Percentiles rank a stretch among this genome's conserved stretches.
Conservation (phyloP, 106 monocot genomes). For the Apostasia shenzhenica region DNA sequence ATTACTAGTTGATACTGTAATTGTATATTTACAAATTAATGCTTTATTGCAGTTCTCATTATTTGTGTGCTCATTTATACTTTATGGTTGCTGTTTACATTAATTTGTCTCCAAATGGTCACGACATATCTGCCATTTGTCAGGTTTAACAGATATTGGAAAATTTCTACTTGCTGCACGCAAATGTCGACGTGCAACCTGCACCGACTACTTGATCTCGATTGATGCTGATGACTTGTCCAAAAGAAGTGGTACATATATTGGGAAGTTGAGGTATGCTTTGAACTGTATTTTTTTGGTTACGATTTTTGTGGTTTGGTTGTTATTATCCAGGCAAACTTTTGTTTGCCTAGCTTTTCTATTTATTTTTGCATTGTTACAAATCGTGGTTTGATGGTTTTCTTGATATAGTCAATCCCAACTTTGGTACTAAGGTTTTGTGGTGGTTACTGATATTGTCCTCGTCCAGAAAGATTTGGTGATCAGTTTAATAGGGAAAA, state of each 20-base stretch:
- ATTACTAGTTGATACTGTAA: too few relatives aligned
- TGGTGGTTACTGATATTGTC: neutral
- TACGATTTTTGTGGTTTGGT: too few relatives aligned
- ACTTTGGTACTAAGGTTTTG: neutral
- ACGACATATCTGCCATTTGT: neutral
- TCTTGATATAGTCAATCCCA: neutral
- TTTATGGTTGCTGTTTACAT: too few relatives aligned
- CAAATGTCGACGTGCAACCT: slow-evolving; percentile 56
- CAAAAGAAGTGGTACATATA: slow-evolving; percentile 55
- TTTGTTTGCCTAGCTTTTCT: neutral
- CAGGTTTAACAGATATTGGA: slow-evolving; percentile 69
- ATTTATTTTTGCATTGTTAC: neutral
- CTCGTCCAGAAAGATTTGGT: too few relatives aligned
- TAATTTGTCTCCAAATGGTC: too few relatives aligned
- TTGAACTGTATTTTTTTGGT: too few relatives aligned
- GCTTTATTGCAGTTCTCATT: too few relatives aligned
- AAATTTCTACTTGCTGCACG: slow-evolving; percentile 84
- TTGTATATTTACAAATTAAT: too few relatives aligned
- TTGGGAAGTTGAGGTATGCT: slow-evolving; percentile 77
- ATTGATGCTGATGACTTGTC: slow-evolving; percentile 55
- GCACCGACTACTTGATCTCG: slow-evolving; percentile 82
- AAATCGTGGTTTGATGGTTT: neutral
- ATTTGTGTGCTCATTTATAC: too few relatives aligned
- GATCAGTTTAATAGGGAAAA: too few relatives aligned
- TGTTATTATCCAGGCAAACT: neutral